Evolutionary conservation across 306 rosid species (phyloP).

Genomic region (Begonia loranthoides): DNA sequence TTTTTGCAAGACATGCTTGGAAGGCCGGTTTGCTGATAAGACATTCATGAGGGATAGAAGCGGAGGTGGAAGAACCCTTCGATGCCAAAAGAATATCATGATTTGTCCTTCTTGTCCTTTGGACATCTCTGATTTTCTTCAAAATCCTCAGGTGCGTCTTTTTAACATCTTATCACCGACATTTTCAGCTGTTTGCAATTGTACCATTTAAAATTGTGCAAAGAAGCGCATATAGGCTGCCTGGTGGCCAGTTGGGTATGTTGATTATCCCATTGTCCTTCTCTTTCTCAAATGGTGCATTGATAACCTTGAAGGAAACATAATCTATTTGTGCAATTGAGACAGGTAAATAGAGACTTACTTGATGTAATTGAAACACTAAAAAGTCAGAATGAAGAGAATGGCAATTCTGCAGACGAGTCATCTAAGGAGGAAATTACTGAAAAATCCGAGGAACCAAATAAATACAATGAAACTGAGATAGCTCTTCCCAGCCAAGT

Average conservation of each 20-base stretch:
- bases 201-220: too few species aligned
- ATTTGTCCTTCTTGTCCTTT: slow-evolving; percentile 50
- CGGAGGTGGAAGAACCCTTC: slow-evolving; percentile 38
- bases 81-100: slow-evolving; percentile 54
- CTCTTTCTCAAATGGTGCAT: too few species aligned
- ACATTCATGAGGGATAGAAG: slow-evolving; percentile 35
- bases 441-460: slow-evolving; percentile 9
- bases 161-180: background rate
- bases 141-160: slow-evolving; percentile 49
- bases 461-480: background rate
- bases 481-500: background rate
- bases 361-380: slow-evolving; percentile 41
- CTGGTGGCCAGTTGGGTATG: too few species aligned
- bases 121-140: slow-evolving; percentile 64
- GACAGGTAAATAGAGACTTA: slow-evolving; percentile 63
- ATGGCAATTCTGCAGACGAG: slow-evolving; percentile 18
- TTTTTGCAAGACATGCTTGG: slow-evolving; percentile 56
- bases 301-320: too few species aligned
- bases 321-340: slow-evolving; percentile 11
- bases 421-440: slow-evolving; percentile 8
- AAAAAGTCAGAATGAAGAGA: slow-evolving; percentile 29
- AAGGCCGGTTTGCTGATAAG: slow-evolving; percentile 38
- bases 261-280: too few species aligned
- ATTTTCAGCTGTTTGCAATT: background rate
- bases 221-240: too few species aligned